Percentiles rank a stretch among this genome's conserved stretches.
Conservation (phyloP, 2,329 filamentous ascomycete genomes). For the Ceratocystiopsis sp. region DNA sequence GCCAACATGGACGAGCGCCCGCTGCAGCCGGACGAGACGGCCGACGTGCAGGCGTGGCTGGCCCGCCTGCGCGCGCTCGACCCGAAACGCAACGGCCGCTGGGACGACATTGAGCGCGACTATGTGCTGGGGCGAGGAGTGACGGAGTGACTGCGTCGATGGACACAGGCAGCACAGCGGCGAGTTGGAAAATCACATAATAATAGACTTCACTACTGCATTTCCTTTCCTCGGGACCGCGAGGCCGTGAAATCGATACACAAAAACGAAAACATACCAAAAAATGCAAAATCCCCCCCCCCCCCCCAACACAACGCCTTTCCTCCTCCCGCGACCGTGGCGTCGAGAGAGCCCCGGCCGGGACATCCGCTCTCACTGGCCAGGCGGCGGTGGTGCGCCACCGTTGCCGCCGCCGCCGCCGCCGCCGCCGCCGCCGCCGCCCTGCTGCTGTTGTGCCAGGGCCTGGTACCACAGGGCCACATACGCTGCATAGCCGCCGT, state of each 20-base stretch:
- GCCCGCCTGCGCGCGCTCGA: slow-evolving; percentile 51
- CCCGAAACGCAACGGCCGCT: slow-evolving; percentile 55
- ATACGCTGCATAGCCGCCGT: slow-evolving; percentile 71
- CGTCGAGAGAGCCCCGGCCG: no score
- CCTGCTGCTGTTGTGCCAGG: slow-evolving; percentile 18
- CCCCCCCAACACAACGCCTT: no score
- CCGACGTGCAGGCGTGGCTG: slow-evolving; percentile 40
- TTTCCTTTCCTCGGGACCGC: no score
- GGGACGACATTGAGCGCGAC: slow-evolving; percentile 48
- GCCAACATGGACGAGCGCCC: slow-evolving; percentile 31
- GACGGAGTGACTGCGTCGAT: no score
- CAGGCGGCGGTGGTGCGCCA: slow-evolving; percentile 3
- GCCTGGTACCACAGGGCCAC: slow-evolving; percentile 68
- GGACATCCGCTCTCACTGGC: not conserved
- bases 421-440: slow-evolving; percentile 4
- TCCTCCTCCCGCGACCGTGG: no score
- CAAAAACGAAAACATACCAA: not conserved
- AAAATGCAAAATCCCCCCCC: no score
- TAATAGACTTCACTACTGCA: no score
- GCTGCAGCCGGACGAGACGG: slow-evolving; percentile 22
- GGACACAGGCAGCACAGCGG: no score
- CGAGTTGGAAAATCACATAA: no score
- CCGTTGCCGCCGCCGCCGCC: slow-evolving; percentile 3
- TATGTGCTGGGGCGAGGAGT: slow-evolving; percentile 6
- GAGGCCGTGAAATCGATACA: not conserved